Evolutionary conservation across 176 grass and related monocot genomes (phyloP), one percentile per base, ranked within the genome.

Genomic region (Carex kokanica): DNA sequence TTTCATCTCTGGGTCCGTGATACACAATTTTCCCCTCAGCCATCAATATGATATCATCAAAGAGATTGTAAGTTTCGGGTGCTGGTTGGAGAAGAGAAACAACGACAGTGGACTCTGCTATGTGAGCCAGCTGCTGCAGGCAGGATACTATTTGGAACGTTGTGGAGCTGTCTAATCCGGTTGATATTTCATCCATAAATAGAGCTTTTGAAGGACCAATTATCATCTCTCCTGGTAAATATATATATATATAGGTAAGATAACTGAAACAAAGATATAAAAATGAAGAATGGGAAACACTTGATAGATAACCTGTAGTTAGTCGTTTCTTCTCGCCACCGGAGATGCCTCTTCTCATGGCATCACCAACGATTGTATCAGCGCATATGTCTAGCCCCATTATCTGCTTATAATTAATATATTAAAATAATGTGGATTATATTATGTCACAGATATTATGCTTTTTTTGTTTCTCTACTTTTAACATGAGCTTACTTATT

Each of bases 131-230:
- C 49, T 97, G 92, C 71, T 90, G 91, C 60, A 97, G 92, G 58
- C 85, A 97, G 53, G 91, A 83, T 60, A 97, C 84, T 47, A 97
- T 91, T 74, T 94, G 94, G 65, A 89, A 90, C 27, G 94, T 97
- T 7, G 94, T 97, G 21, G 91, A 89, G 77, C 91, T 94, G 27
- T 97, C 94, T 54, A 97, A 64, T 34, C 94, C 91, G 57, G 88
- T 92, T 84, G 94, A 97, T 83, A 97, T 97, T 86, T 97, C 94
- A 87, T 97, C 94, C 94, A 97, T 97, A 57, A 97, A 87, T 36
- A 97, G 88, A 12, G 80, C 90, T 83, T 84, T 97, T 83, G 88
- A 90, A 13, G 94, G 94, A 21, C 91, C 91, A n/a, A 94, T 87
- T 84, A 97, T 90, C 88, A 97, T 92, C 86, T 97, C 94, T 47